phyloP scores from a whole-genome alignment of 164 flowering plant species.

The Vitis rotundifolia region DNA sequence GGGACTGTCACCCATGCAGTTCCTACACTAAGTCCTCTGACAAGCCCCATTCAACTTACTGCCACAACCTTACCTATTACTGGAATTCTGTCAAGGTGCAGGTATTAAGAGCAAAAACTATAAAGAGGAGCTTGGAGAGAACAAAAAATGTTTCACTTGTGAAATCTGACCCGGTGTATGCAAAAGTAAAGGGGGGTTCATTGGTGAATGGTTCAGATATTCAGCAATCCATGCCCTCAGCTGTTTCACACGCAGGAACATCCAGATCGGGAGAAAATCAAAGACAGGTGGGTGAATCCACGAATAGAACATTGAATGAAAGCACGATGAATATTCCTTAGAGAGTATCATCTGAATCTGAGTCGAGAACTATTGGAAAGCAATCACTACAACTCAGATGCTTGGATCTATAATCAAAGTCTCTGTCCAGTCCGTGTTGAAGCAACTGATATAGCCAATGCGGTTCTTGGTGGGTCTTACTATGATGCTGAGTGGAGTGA shows the following conservation, averaged over 20 bases:
- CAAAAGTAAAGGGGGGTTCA: too few relatives aligned
- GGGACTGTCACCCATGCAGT: conserved; percentile 22
- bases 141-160: conserved; percentile 38
- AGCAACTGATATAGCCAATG: too few relatives aligned
- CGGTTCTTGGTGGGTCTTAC: too few relatives aligned
- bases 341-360: conserved; percentile 53
- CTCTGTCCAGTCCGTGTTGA: too few relatives aligned
- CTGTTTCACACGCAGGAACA: conserved; percentile 34
- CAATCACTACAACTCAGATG: too few relatives aligned
- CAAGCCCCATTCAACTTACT: conserved; percentile 7
- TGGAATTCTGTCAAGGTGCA: conserved; percentile 18
- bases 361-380: conserved; percentile 17
- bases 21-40: conserved; percentile 54
- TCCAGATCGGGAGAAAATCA: conserved; percentile 44
- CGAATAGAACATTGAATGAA: conserved; percentile 54
- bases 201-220: conserved; percentile 51
- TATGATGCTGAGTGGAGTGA: too few relatives aligned
- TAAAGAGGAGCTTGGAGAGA: conserved; percentile 59
- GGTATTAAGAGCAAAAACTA: conserved; percentile 40
- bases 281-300: conserved; percentile 53
- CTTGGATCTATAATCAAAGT: too few relatives aligned
- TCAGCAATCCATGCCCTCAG: conserved; percentile 26
- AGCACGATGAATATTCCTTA: conserved; percentile 37
- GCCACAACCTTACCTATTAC: neutral
- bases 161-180: conserved; percentile 10